These are phyloP conservation scores for Rutstroemia sp. DNA, from an alignment of 2,329 filamentous ascomycete genomes.

Conservation along the genomic window DNA sequence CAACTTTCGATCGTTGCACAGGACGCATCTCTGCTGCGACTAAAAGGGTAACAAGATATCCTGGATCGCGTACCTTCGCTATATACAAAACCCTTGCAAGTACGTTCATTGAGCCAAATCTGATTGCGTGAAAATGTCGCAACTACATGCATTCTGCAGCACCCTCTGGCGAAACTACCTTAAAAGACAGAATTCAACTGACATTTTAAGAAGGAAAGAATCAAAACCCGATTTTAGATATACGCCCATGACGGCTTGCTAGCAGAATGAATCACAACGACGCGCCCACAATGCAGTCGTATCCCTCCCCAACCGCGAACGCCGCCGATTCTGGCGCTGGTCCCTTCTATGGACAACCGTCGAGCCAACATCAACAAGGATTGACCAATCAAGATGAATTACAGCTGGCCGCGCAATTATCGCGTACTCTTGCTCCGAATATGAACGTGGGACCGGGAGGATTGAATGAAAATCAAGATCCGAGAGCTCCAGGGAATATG, in stretches of 20 bases:
- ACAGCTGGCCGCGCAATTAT: conserved; percentile 36
- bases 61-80: conserved; percentile 14
- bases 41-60: conserved; percentile 2
- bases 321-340: conserved; percentile 21
- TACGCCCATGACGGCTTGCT: conserved; percentile 15
- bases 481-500: conserved; percentile 29
- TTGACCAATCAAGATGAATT: conserved; percentile 30
- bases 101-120: conserved; percentile 23
- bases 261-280: conserved; percentile 18
- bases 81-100: conserved; percentile 8
- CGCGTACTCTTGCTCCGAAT: conserved; percentile 37
- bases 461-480: conserved; percentile 34
- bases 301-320: conserved; percentile 25
- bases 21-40: neutral
- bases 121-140: conserved; percentile 11
- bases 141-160: conserved; percentile 6
- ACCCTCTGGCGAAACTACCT: neutral
- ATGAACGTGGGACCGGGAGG: conserved; percentile 32
- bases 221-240: conserved; percentile 7
- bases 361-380: conserved; percentile 21
- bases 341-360: conserved; percentile 23
- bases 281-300: conserved; percentile 27
- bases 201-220: conserved; percentile 14
- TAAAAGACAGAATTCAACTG: conserved; percentile 16
- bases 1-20: conserved; percentile 3